These are phyloP conservation scores for Astraeus odoratus DNA, from an alignment of 768 basidiomycete genomes.

Conservation along the genomic window DNA sequence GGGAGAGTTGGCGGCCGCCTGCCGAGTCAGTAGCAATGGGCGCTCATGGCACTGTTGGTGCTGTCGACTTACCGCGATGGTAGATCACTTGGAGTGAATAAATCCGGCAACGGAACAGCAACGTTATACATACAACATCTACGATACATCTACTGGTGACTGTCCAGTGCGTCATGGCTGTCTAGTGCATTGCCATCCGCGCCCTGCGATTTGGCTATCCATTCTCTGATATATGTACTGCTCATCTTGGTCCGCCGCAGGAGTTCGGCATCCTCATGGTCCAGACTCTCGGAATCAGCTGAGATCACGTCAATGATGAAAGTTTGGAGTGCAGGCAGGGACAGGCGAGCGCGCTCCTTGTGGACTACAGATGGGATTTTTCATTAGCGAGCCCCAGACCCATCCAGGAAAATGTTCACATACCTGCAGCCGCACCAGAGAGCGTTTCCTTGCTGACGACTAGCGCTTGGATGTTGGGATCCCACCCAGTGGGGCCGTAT, in stretches of 20 bases:
- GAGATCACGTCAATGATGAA: slow-evolving; percentile 92
- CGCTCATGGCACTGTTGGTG: too few relatives aligned
- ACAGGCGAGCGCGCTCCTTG: slow-evolving; percentile 45
- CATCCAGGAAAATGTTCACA: slow-evolving; percentile 24
- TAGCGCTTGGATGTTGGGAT: slow-evolving; percentile 83
- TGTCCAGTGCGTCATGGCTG: too few relatives aligned
- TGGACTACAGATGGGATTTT: slow-evolving; percentile 44
- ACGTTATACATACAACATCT: not conserved
- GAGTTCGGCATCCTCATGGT: slow-evolving; percentile 57
- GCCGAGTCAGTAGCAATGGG: too few relatives aligned
- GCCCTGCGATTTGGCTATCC: slow-evolving; percentile 48
- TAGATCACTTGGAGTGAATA: too few relatives aligned
- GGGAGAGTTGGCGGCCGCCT: too few relatives aligned
- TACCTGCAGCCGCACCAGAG: slow-evolving; percentile 66
- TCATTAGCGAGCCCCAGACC: not conserved
- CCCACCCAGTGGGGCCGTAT: slow-evolving; percentile 85
- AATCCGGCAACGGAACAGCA: too few relatives aligned
- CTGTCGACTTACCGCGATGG: too few relatives aligned
- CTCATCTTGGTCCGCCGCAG: slow-evolving; percentile 86
- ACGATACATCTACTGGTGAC: not conserved
- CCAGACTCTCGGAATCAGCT: slow-evolving; percentile 48
- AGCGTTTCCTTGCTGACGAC: slow-evolving; percentile 90
- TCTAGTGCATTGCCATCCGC: not conserved
- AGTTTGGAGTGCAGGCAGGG: slow-evolving; percentile 52
- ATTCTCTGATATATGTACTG: slow-evolving; percentile 86